Conservation (phyloP, 75 land plant genomes). For the Gnetum montanum region DNA sequence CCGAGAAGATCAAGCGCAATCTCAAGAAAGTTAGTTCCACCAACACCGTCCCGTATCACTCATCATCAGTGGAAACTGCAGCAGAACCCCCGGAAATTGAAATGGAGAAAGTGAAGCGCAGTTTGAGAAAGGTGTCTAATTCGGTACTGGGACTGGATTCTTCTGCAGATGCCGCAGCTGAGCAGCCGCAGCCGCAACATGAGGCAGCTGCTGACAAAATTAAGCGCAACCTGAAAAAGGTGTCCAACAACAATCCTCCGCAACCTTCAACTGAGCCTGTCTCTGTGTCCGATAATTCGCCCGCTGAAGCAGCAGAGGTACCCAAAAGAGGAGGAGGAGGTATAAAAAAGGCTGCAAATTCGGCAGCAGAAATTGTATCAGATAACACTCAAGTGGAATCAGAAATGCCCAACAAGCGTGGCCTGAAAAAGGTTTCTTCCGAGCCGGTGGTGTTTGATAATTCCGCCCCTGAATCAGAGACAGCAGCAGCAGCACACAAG, state of each 20-base stretch:
- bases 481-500: not conserved
- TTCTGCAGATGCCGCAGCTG: slow-evolving; percentile 7
- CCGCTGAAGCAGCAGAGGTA: no score
- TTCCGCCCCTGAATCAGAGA: not conserved
- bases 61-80: not conserved
- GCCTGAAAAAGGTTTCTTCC: not conserved
- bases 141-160: slow-evolving; percentile 10
- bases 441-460: not conserved
- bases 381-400: slow-evolving; percentile 16
- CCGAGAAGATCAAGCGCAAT: slow-evolving; percentile 58
- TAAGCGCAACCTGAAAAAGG: not conserved
- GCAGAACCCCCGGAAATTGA: slow-evolving; percentile 25
- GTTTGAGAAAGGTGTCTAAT: slow-evolving; percentile 11
- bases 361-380: not conserved
- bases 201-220: slow-evolving; percentile 8
- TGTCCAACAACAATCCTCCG: no score
- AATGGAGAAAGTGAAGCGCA: slow-evolving; percentile 26
- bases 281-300: no score
- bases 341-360: slow-evolving; percentile 10
- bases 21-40: slow-evolving; percentile 42
- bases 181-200: slow-evolving; percentile 5
- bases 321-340: no score
- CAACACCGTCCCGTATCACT: no score
- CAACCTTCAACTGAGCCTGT: no score
- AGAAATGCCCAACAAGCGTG: slow-evolving; percentile 16